Base-by-base conservation (phyloP, 1,139 yeast genomes). In the Hyphopichia wangnamkhiaoensis region DNA sequence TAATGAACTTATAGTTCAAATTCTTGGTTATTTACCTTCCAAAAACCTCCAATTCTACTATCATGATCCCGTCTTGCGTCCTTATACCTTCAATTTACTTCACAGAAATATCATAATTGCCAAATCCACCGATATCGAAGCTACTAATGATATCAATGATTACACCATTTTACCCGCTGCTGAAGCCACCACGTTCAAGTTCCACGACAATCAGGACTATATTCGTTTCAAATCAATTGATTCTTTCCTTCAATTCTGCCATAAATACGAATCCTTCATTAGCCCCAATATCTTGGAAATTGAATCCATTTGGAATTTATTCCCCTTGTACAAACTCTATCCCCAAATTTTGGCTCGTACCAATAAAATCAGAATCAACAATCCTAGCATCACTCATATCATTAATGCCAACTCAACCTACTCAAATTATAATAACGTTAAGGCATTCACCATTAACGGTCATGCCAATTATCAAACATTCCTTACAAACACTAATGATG, bases 241-340 rank as follows among this genome's bases (percentile, higher is more conserved):
- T 15, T 35, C 37, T 3, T 35, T 35, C 15, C 23, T 35, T 7
- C 4, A 29, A 23, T 35, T 35, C 18, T 28, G 33, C 18, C 15
- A 6, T 9, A 9, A 19, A 9, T 24, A 35, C 23, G 28, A 30
- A 23, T 5, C 21, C 16, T 23, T 21, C 8, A 17, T 35, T 5
- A 17, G 14, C 15, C 33, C 37, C 2, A 17, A 35, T 14, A 24
- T 29, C 10, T 26, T 35, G 10, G 37, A 35, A n/a, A 8, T 35
- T 3, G 37, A 35, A 18, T 35, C 33, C 9, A 35, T 35, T 17
- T 35, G 37, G 37, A 21, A 35, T 24, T 21, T 35, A 10, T 35
- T 35, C 33, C 37, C 33, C 3, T 16, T 35, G 5, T 14, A 21
- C 12, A 35, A 35, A 17, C 23, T 35, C 15, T 28, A 29, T 13